Percentiles rank a stretch among this genome's conserved stretches.
These are phyloP conservation scores for Truncatella angustata DNA, from an alignment of 2,329 filamentous ascomycete genomes.

Conservation along the genomic window DNA sequence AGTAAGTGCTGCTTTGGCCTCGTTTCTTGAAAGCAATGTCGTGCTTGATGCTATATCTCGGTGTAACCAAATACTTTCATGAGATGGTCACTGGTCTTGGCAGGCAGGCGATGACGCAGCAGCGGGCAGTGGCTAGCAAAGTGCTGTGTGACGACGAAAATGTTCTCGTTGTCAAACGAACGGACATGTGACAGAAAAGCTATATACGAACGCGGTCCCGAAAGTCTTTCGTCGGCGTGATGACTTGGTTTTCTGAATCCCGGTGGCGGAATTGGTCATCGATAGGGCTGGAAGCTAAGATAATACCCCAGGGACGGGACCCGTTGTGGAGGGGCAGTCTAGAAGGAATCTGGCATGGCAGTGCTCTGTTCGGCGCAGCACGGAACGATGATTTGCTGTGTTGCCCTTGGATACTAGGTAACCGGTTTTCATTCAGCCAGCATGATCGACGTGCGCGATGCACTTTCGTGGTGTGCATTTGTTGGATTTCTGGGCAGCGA, in stretches of 20 bases:
- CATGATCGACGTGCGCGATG: no score
- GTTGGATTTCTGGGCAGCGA: neutral
- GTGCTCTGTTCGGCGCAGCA: slow-evolving; percentile 4
- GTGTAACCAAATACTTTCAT: neutral
- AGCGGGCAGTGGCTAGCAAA: no score
- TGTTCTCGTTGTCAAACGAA: no score
- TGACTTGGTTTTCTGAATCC: neutral
- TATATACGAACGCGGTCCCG: neutral
- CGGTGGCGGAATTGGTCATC: slow-evolving; percentile 6
- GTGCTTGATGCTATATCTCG: neutral
- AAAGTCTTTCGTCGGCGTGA: neutral
- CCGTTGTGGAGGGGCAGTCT: neutral
- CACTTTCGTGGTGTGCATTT: no score
- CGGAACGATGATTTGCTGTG: no score
- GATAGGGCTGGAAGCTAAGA: slow-evolving; percentile 2
- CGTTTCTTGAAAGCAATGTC: neutral
- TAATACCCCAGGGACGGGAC: neutral
- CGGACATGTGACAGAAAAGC: neutral
- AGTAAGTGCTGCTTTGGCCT: slow-evolving; percentile 9
- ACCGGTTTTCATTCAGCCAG: no score
- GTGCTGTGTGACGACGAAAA: no score
- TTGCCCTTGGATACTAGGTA: no score
- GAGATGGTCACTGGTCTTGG: no score
- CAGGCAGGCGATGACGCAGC: no score
- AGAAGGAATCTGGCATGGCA: neutral